phyloP scores from a whole-genome alignment of 1,284 basidiomycete genomes.

The Apiotrichum veenhuisii region DNA sequence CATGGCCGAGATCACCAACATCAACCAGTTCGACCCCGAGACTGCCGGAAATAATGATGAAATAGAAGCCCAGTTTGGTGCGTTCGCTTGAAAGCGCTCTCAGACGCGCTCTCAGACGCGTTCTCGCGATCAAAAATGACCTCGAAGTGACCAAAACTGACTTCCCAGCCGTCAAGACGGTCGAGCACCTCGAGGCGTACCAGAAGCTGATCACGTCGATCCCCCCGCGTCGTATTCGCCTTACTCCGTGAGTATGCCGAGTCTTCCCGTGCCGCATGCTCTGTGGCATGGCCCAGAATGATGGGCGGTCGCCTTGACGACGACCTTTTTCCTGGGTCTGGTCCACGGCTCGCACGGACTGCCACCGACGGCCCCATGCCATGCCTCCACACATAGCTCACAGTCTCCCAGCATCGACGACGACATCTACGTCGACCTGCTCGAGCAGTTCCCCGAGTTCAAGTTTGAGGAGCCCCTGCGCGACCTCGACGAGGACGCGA shows the following conservation, averaged over 20 bases:
- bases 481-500: slow-evolving; percentile 83
- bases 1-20: slow-evolving; percentile 17
- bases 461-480: slow-evolving; percentile 62
- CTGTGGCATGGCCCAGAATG: too few relatives aligned
- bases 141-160: neutral
- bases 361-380: too few relatives aligned
- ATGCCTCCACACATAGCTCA: too few relatives aligned
- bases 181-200: slow-evolving; percentile 94
- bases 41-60: slow-evolving; percentile 83
- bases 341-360: too few relatives aligned
- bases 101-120: too few relatives aligned
- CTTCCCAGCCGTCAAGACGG: slow-evolving; percentile 75
- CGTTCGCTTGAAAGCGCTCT: too few relatives aligned
- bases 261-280: too few relatives aligned
- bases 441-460: slow-evolving; percentile 79
- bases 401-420: slow-evolving; percentile 76
- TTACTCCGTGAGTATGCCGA: slow-evolving; percentile 71
- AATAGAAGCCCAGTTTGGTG: slow-evolving; percentile 90
- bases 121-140: neutral
- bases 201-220: slow-evolving; percentile 90
- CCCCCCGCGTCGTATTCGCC: slow-evolving; percentile 66
- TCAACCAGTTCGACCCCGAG: slow-evolving; percentile 65
- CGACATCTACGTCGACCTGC: slow-evolving; percentile 78
- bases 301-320: too few relatives aligned
- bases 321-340: too few relatives aligned